Evolutionary conservation across 108 stramenopile species (phyloP).

Genomic region (Pseudonitzschia multistriata): DNA sequence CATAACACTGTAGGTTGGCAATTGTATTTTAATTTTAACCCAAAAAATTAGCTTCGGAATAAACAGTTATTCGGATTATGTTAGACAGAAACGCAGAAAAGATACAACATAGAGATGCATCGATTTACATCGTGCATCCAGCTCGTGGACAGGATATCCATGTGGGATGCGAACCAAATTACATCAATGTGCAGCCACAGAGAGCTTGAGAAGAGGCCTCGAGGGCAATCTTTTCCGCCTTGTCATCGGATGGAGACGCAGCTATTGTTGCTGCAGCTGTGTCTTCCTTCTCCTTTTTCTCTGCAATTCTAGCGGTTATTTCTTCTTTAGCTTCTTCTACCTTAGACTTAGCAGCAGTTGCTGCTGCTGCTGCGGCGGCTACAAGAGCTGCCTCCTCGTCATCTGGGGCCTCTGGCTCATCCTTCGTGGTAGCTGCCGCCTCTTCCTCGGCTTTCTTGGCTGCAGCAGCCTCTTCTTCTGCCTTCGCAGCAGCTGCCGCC

Average conservation of each 20-base stretch:
- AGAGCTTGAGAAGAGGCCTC: background rate
- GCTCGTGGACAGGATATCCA: background rate
- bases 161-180: background rate
- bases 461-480: background rate
- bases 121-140: too few relatives aligned
- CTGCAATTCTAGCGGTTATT: background rate
- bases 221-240: conserved; percentile 6
- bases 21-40: too few relatives aligned
- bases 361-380: background rate
- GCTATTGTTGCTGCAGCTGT: background rate
- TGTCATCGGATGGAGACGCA: conserved; percentile 1
- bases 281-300: conserved; percentile 3
- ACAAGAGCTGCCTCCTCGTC: background rate
- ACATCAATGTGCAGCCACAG: conserved; percentile 9
- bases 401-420: background rate
- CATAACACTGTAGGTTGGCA: too few relatives aligned
- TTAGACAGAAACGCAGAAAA: too few relatives aligned
- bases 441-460: background rate
- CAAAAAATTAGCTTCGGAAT: too few relatives aligned
- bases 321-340: background rate
- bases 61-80: too few relatives aligned
- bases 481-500: background rate
- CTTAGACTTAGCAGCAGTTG: background rate
- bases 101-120: too few relatives aligned
- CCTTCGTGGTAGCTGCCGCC: background rate